Evolutionary conservation across 345 rosid species (phyloP), one percentile per base, ranked within the genome.

Genomic region (Mallotus nudiflorus): DNA sequence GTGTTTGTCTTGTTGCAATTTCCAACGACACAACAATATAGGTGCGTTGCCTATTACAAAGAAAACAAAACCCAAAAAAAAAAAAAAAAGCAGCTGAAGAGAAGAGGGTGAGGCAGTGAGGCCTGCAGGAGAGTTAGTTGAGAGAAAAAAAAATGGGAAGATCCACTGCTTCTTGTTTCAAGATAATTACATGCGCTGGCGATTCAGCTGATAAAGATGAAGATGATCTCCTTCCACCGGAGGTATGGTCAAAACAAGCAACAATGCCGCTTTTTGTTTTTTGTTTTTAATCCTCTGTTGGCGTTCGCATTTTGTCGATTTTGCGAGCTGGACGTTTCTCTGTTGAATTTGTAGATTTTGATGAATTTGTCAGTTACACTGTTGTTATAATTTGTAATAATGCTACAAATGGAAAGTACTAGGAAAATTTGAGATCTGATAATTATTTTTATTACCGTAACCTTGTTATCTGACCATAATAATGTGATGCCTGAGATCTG

Each of bases 81-180:
- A 44, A 37, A 27, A 20, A 18, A 9, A 65, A 72, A 22, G 42
- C 20, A 29, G 6, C 39, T 70, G 28, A 20, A 14, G 35, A 1
- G 58, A 29, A 77, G 73, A 20, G 12, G 55, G 72, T 1, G 31
- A 56, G 72, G 18, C 45, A 14, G 57, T 45, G 48, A 18, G 20
- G 45, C 11, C 37, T 69, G 25, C 19, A 13, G 33, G 8, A 1
- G 57, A 35, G 57, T 54, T 58, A 77, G 72, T 16, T 10, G 9
- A 31, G 51, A 54, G 25, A n/a, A 69, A 24, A 40, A 11, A 29
- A 24, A 65, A 89, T 90, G 96, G 96, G 91, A 77, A 83, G 88
- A 83, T 82, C 96, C 71, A 72, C 80, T n/a, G n/a, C n/a, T 57
- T 85, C 94, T 55, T 92, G 98, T 82, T 83, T 92, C 75, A 89